These are phyloP conservation scores for Diophrys sp. DNA, from an alignment of 73 alveolate species.

Conservation along the genomic window DNA sequence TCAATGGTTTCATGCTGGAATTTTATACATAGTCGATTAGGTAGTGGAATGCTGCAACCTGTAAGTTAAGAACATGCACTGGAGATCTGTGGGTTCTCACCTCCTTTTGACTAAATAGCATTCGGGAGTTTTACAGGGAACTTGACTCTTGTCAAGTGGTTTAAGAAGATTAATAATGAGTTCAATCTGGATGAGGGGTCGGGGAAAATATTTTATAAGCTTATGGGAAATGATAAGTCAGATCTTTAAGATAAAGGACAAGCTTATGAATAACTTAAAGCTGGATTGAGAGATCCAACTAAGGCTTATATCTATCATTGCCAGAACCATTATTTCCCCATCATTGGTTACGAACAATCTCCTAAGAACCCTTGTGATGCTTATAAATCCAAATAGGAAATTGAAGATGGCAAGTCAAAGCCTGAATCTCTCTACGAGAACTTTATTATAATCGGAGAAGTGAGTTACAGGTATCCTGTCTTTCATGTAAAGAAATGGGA, in stretches of 20 bases:
- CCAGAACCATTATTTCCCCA: conserved; percentile 62
- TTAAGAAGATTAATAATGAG: no score
- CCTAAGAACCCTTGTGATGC: conserved; percentile 59
- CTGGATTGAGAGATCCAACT: conserved; percentile 55
- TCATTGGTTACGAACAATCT: conserved; percentile 60
- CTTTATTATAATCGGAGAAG: conserved; percentile 73
- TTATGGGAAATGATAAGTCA: conserved; percentile 68
- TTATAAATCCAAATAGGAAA: conserved; percentile 27
- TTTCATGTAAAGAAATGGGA: conserved; percentile 75
- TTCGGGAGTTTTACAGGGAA: background rate
- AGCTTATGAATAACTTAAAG: conserved; percentile 45
- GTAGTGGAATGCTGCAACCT: no score
- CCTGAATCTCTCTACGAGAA: conserved; percentile 45
- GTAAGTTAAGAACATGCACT: no score
- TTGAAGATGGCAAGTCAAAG: no score
- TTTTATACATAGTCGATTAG: no score
- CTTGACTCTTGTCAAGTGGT: background rate
- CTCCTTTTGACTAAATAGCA: no score
- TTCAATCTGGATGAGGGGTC: conserved; percentile 62
- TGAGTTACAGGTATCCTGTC: conserved; percentile 55
- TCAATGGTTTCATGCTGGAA: no score
- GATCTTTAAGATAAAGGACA: conserved; percentile 58
- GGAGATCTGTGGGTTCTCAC: no score
- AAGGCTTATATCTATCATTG: conserved; percentile 63
- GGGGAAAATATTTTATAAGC: conserved; percentile 63